phyloP scores from a whole-genome alignment of 164 flowering plant species.

The Macadamia tetraphylla region DNA sequence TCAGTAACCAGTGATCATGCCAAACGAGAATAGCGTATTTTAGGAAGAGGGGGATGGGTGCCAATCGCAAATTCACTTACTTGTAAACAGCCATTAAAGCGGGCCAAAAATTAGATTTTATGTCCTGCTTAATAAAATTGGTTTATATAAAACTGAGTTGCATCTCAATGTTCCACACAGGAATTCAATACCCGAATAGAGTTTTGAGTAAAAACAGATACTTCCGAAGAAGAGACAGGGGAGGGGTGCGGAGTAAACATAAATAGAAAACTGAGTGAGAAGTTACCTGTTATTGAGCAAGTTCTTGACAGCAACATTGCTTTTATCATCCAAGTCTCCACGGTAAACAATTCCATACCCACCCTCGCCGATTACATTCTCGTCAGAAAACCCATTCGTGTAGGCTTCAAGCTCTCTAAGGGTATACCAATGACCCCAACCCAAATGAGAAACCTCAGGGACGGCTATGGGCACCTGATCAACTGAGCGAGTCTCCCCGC shows the following conservation, averaged over 20 bases:
- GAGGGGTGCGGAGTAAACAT: neutral
- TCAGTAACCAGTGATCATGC: neutral
- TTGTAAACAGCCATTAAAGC: neutral
- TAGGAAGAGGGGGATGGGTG: too few species aligned
- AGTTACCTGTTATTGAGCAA: constrained; percentile 66
- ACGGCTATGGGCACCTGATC: constrained; percentile 29
- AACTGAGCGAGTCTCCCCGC: constrained; percentile 32
- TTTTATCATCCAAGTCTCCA: constrained; percentile 44
- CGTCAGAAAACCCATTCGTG: constrained; percentile 49
- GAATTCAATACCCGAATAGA: neutral
- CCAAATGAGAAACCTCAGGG: constrained; percentile 74
- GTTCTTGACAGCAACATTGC: constrained; percentile 64
- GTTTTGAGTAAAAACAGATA: neutral
- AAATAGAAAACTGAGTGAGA: neutral
- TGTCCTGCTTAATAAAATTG: neutral
- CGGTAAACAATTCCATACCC: constrained; percentile 77
- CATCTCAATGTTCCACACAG: neutral
- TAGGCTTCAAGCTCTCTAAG: constrained; percentile 64
- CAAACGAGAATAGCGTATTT: too few species aligned
- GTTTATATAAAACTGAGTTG: neutral
- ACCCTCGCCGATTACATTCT: constrained; percentile 72
- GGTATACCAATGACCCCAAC: constrained; percentile 85
- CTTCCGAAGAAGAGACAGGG: neutral
- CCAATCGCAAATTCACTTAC: neutral
- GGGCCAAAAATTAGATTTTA: neutral